phyloP scores from a whole-genome alignment of 2,329 filamentous ascomycete species.

The Lachnellula arida region DNA sequence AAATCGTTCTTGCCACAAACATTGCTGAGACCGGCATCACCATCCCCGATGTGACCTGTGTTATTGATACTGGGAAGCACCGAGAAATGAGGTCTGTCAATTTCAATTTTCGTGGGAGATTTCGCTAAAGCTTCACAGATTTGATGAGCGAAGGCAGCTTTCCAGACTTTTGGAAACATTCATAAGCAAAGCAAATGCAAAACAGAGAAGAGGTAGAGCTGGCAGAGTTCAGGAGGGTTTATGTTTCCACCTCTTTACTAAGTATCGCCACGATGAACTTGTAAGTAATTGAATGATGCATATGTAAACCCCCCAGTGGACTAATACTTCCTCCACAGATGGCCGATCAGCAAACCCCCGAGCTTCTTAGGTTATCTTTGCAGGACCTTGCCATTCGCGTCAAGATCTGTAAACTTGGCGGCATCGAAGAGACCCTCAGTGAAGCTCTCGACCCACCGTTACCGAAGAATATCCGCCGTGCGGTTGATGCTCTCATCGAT shows the following conservation, averaged over 20 bases:
- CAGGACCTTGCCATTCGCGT: slow-evolving; percentile 94
- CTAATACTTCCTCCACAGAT: slow-evolving; percentile 41
- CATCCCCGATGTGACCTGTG: slow-evolving; percentile 94
- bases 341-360: slow-evolving; percentile 89
- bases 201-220: slow-evolving; percentile 87
- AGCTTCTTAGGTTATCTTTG: slow-evolving; percentile 89
- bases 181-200: slow-evolving; percentile 91
- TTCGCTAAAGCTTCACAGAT: slow-evolving; percentile 37
- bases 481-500: slow-evolving; percentile 88
- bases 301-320: neutral
- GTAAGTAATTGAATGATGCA: slow-evolving; percentile 16
- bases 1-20: slow-evolving; percentile 95
- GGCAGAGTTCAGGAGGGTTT: slow-evolving; percentile 92
- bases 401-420: slow-evolving; percentile 94
- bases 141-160: slow-evolving; percentile 87
- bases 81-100: slow-evolving; percentile 71
- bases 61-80: slow-evolving; percentile 94
- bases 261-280: slow-evolving; percentile 74
- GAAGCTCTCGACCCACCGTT: slow-evolving; percentile 88
- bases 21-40: slow-evolving; percentile 99
- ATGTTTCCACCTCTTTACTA: slow-evolving; percentile 95
- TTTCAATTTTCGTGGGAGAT: neutral
- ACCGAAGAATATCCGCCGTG: slow-evolving; percentile 85
- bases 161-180: slow-evolving; percentile 91
- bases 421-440: slow-evolving; percentile 83